phyloP scores from a whole-genome alignment of 208 protist species.

The Leishmania mexicana region DNA sequence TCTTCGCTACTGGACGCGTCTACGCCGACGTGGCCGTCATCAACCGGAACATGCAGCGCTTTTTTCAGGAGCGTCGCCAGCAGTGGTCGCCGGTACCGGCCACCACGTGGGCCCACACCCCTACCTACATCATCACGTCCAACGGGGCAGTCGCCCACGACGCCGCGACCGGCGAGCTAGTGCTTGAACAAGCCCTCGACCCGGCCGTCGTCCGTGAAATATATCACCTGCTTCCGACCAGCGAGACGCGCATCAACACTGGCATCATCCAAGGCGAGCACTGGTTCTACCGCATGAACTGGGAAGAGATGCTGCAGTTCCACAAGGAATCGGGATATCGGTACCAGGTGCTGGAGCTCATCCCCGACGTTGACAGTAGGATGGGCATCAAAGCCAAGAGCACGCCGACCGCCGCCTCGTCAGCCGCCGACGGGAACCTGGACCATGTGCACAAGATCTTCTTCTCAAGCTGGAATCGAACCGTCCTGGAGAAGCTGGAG shows the following conservation, averaged over 20 bases:
- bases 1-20: constrained; percentile 77
- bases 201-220: constrained; percentile 26
- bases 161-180: constrained; percentile 35
- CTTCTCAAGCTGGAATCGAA: constrained; percentile 53
- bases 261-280: constrained; percentile 46
- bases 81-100: constrained; percentile 30
- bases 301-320: constrained; percentile 53
- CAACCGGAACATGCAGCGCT: constrained; percentile 43
- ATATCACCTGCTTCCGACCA: constrained; percentile 35
- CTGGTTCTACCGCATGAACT: constrained; percentile 37
- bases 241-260: constrained; percentile 56
- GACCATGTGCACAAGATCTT: constrained; percentile 57
- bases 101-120: constrained; percentile 7
- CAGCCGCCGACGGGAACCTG: constrained; percentile 8
- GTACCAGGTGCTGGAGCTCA: constrained; percentile 41
- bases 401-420: constrained; percentile 4
- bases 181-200: constrained; percentile 37
- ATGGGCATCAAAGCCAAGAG: constrained; percentile 11
- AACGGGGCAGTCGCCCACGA: constrained; percentile 62
- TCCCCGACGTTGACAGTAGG: constrained; percentile 4
- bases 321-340: constrained; percentile 50
- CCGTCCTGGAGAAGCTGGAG: constrained; percentile 34
- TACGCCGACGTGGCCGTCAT: constrained; percentile 53
- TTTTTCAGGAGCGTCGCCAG: constrained; percentile 42
- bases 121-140: constrained; percentile 47